Evolutionary conservation across 306 rosid genomes (phyloP).

Genomic region (Lotus japonicus): DNA sequence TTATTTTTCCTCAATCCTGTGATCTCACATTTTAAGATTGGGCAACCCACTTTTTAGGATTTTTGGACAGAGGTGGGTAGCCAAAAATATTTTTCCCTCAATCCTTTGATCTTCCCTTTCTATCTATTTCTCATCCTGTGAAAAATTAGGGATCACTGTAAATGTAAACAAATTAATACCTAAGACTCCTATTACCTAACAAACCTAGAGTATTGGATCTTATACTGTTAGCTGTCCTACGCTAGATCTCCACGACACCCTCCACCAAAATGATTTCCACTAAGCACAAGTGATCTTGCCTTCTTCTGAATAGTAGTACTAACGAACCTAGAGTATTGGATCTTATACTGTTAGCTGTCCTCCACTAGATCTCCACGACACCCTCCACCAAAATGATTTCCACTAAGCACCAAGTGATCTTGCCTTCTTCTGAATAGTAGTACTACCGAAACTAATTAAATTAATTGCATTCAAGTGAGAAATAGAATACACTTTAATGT

Average conservation of each 20-base stretch:
- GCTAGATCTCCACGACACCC: neutral
- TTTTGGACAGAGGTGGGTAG: too few species aligned
- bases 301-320: too few species aligned
- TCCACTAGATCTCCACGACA: neutral
- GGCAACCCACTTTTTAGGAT: too few species aligned
- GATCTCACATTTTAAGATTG: neutral
- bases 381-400: neutral
- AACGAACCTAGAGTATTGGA: neutral
- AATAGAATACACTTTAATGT: neutral
- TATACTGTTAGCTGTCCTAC: neutral
- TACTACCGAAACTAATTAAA: neutral
- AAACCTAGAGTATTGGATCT: neutral
- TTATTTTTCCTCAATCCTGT: neutral
- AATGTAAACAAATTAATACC: neutral
- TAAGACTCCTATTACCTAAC: neutral
- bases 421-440: neutral
- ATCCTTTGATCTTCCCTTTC: neutral
- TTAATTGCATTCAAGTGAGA: neutral
- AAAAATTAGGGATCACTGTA: neutral
- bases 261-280: neutral
- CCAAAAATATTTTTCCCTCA: neutral
- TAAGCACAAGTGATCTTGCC: neutral
- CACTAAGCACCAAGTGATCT: neutral
- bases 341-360: neutral
- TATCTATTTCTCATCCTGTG: neutral